These are phyloP conservation scores for Paramyrothecium roridum DNA, from an alignment of 2,329 filamentous ascomycete species.

Conservation along the genomic window DNA sequence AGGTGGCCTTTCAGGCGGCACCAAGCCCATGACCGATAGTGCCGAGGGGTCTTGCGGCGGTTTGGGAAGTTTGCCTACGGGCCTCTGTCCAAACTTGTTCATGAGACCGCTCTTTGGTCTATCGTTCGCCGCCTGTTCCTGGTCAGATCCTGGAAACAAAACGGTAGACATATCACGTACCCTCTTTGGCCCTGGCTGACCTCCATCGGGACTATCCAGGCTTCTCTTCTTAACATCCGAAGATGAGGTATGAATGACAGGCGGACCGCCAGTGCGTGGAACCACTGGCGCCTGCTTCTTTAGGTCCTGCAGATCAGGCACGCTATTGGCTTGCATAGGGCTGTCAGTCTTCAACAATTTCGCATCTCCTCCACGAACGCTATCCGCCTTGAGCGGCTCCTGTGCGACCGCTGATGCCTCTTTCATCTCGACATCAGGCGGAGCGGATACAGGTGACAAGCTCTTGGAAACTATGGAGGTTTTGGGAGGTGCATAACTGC, in stretches of 20 bases:
- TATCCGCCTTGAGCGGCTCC: background rate
- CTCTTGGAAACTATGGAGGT: background rate
- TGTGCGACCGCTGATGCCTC: constrained; percentile 6
- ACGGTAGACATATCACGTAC: constrained; percentile 26
- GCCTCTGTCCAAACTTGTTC: constrained; percentile 32
- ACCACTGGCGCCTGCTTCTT: constrained; percentile 3
- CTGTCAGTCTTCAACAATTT: background rate
- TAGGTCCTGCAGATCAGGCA: background rate
- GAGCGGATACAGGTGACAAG: constrained; percentile 2
- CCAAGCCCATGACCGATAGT: constrained; percentile 48
- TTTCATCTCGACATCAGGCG: constrained; percentile 13
- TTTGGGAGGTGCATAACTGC: constrained; percentile 12
- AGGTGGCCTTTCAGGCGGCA: constrained; percentile 40
- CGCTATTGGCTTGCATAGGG: background rate
- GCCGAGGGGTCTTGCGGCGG: constrained; percentile 47
- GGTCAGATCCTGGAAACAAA: constrained; percentile 18
- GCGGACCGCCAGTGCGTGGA: constrained; percentile 26
- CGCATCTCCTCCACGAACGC: background rate
- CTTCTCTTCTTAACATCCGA: constrained; percentile 38
- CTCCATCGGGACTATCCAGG: constrained; percentile 31
- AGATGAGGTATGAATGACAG: constrained; percentile 36
- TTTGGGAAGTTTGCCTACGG: constrained; percentile 17
- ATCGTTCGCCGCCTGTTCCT: constrained; percentile 24
- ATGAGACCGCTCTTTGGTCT: constrained; percentile 26
- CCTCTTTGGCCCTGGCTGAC: constrained; percentile 33